phyloP scores from a whole-genome alignment of 108 stramenopile species.

The Skeletonema grethae region DNA sequence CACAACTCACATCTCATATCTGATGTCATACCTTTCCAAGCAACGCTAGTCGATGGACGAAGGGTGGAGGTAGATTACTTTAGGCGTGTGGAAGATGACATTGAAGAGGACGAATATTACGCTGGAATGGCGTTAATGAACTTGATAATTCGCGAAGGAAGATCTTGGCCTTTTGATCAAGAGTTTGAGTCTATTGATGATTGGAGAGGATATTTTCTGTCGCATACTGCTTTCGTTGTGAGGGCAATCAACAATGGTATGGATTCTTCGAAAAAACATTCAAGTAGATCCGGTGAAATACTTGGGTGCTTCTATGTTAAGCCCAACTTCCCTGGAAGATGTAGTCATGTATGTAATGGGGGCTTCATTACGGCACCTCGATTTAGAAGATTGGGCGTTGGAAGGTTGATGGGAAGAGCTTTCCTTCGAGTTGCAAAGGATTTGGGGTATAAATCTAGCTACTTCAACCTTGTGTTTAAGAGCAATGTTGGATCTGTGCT shows the following conservation, averaged over 20 bases:
- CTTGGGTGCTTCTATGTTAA: conserved; percentile 68
- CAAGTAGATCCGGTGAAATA: conserved; percentile 38
- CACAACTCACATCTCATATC: conserved; percentile 33
- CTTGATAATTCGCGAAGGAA: conserved; percentile 57
- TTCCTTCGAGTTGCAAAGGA: conserved; percentile 54
- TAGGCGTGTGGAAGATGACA: conserved; percentile 19
- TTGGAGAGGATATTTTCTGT: conserved; percentile 56
- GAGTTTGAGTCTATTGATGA: conserved; percentile 49
- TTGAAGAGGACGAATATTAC: conserved; percentile 52
- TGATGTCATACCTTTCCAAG: conserved; percentile 40
- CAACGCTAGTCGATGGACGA: conserved; percentile 39
- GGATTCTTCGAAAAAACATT: conserved; percentile 27
- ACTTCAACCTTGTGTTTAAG: conserved; percentile 66
- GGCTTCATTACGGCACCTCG: conserved; percentile 57
- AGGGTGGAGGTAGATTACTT: conserved; percentile 49
- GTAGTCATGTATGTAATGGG: conserved; percentile 60
- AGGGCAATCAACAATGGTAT: conserved; percentile 46
- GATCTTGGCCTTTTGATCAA: conserved; percentile 58
- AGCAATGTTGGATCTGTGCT: conserved; percentile 48
- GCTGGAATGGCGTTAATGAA: conserved; percentile 64
- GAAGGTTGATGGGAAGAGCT: conserved; percentile 53
- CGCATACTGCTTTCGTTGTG: conserved; percentile 61
- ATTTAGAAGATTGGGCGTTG: conserved; percentile 57
- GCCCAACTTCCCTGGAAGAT: conserved; percentile 68
- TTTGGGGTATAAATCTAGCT: conserved; percentile 60